Evolutionary conservation across 2,329 filamentous ascomycete genomes (phyloP), one percentile per base, ranked within the genome.

Genomic region (Ophidiomyces ophidiicola): DNA sequence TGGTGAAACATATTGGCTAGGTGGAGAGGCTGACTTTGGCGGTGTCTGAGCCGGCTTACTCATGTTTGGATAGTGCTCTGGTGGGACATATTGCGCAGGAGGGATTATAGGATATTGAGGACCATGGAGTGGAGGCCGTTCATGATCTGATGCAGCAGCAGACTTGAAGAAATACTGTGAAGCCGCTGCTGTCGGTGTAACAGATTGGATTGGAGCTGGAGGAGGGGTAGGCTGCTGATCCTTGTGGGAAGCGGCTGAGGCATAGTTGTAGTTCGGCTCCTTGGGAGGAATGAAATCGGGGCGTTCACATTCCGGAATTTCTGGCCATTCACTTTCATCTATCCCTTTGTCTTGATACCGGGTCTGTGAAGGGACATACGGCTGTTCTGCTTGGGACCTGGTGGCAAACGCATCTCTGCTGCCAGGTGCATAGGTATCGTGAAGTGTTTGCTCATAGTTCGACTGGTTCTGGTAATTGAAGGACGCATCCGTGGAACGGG

Each of bases 281-380:
- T 31, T 39, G 51, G 49, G 60, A 21, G 62, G 60, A n/a, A 64
- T 55, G 42, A 58, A 65, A 1, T 58, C 61, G 10, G 61, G 60
- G 17, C 56, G 56, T 47, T 62, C 59, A 35, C 58, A 59, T 36
- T 60, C 59, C 2, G 60, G 60, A 7, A 64, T 50, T 14, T 59
- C 47, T 14, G 57, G 56, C 61, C 60, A 63, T 30, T 59, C 55
- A 6, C 46, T 34, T 18, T 37, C 44, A 36, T 41, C 41, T 7
- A 41, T 10, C 7, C 25, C 38, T 19, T 25, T 41, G 12, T n/a
- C 36, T 28, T n/a, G 39, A 44, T 44, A 43, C 41, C 46, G 38
- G 44, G 23, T 41, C 44, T 42, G 42, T 35, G 3, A 29, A 15
- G 26, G 48, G 37, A 41, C 24, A 12, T 24, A 35, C 5, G 32